Evolutionary conservation across 352 stramenopile species (phyloP), one percentile per base, ranked within the genome.

Genomic region (Paralagenidium karlingii): DNA sequence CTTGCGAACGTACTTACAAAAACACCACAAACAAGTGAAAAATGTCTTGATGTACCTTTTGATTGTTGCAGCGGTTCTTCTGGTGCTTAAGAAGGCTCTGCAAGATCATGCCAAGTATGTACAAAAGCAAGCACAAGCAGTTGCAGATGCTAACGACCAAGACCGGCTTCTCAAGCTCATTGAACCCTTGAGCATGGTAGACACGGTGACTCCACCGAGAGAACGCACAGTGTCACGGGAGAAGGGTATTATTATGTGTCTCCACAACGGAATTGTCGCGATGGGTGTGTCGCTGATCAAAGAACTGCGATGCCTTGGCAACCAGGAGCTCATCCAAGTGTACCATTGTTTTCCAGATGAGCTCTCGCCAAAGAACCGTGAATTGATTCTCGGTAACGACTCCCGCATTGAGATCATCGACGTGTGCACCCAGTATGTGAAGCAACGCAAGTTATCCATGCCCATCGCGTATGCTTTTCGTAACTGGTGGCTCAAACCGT

Each of bases 231-330:
- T n/a, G n/a, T n/a, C n/a, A n/a, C n/a, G n/a, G 11, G 28, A 32
- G 11, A 36, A 7, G 22, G 60, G 63, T 20, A 53, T 68, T 24
- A 28, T 80, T 16, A 36, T 75, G 25, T 63, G 54, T 9, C 34
- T 70, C 8, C 58, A 76, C 44, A 47, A 77, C 37, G 45, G 44
- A 11, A 60, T 75, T 18, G 34, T 61, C 24, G 42, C 63, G 6
- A 47, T 80, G 18, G 63, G 60, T 11, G 46, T 71, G 24, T 71
- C 60, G 37, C 37, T 77, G 29, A 75, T 73, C 30, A 53, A 53
- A 8, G 63, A 80, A 29, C 43, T 77, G 32, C 63, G 63, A 8
- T 71, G 63, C 13, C 39, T 74, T 12, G 61, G 61, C 21, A 76
- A 73, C 40, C 52, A 40, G 0, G 58, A 76, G 32, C 43, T 59